Evolutionary conservation across 345 rosid species (phyloP).

Genomic region (Kandelia obovata): DNA sequence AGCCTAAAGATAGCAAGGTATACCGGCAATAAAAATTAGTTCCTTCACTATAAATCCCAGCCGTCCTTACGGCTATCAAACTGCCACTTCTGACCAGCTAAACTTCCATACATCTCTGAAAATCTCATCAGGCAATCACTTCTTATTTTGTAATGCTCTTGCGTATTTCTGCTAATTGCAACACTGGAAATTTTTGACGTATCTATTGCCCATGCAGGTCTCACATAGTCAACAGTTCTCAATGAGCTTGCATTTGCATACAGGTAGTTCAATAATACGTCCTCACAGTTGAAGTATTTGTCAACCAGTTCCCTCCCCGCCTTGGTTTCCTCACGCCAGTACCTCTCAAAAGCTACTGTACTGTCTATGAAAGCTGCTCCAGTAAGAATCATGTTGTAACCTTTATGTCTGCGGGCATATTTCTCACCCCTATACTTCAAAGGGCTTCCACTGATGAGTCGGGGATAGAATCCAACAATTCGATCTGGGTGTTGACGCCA

Average conservation of each 20-base stretch:
- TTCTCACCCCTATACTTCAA: constrained; percentile 74
- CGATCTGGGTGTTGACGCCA: constrained; percentile 89
- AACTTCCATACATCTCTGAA: constrained; percentile 61
- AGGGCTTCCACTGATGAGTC: constrained; percentile 47
- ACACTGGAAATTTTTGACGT: constrained; percentile 80
- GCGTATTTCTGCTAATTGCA: constrained; percentile 79
- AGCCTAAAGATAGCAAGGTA: background rate
- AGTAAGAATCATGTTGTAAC: constrained; percentile 87
- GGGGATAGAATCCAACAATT: constrained; percentile 91
- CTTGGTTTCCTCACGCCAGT: constrained; percentile 59
- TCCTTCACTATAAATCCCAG: constrained; percentile 77
- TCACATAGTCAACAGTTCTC: constrained; percentile 71
- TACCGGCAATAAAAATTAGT: background rate
- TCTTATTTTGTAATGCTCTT: constrained; percentile 64
- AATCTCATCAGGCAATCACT: constrained; percentile 67
- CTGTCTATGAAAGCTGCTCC: constrained; percentile 91
- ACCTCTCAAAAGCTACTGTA: constrained; percentile 54
- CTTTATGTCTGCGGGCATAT: constrained; percentile 60
- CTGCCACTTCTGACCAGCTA: constrained; percentile 50
- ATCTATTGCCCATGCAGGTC: constrained; percentile 78
- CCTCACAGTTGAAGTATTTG: constrained; percentile 77
- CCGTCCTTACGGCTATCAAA: constrained; percentile 72
- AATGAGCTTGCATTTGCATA: constrained; percentile 72
- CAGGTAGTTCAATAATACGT: constrained; percentile 70
- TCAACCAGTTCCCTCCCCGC: constrained; percentile 70